phyloP scores from a whole-genome alignment of 257 asterid species.

The Solanum piurae region DNA sequence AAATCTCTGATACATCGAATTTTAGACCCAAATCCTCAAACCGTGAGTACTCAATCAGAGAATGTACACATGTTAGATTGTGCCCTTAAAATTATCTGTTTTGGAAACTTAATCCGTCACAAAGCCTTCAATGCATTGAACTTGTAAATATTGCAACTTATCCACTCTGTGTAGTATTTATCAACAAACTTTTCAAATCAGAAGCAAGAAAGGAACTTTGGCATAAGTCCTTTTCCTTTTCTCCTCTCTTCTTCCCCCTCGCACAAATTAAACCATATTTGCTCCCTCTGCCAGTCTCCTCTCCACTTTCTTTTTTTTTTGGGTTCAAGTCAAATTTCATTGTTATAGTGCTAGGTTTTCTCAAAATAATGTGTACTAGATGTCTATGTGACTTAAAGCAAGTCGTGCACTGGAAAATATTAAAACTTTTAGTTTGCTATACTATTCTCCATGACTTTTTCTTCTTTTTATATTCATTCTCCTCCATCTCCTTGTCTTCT shows the following conservation, averaged over 20 bases:
- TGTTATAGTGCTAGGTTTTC: not conserved
- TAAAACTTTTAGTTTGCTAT: not conserved
- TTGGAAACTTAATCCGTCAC: not conserved
- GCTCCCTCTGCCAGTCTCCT: not conserved
- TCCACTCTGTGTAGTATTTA: not conserved
- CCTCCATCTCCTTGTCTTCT: not conserved
- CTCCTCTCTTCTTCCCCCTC: not conserved
- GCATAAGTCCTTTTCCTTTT: not conserved
- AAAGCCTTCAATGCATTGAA: not conserved
- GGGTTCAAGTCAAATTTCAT: not conserved
- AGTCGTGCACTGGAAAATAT: not conserved
- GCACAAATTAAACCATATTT: not conserved
- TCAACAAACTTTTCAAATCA: not conserved
- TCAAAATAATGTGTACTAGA: not conserved
- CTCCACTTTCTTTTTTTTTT: not conserved
- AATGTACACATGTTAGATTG: not conserved
- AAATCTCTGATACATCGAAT: constrained; percentile 74
- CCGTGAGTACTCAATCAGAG: constrained; percentile 33
- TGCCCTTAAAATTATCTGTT: not conserved
- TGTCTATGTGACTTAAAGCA: not conserved
- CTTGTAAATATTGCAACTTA: not conserved
- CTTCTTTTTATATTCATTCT: not conserved
- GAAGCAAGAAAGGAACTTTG: not conserved
- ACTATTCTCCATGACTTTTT: not conserved
- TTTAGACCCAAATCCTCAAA: constrained; percentile 80